phyloP scores from a whole-genome alignment of 257 asterid genomes.

The Echites panduratus region DNA sequence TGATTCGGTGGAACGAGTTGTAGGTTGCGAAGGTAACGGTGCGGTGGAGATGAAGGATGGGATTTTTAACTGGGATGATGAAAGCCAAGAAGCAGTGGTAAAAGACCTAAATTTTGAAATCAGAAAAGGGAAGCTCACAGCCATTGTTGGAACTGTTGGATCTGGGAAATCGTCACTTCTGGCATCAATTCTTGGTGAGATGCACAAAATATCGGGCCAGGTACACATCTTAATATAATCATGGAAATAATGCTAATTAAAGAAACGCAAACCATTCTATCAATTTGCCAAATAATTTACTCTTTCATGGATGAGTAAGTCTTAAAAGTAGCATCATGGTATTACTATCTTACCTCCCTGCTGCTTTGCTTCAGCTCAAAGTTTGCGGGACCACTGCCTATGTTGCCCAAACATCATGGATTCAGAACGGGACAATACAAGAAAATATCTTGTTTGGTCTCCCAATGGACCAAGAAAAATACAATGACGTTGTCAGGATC shows the following conservation, averaged over 20 bases:
- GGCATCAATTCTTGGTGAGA: constrained; percentile 87
- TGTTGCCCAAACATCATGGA: constrained; percentile 96
- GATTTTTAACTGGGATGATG: constrained; percentile 84
- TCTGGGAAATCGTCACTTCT: constrained; percentile 91
- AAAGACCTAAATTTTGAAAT: constrained; percentile 47
- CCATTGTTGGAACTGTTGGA: constrained; percentile 93
- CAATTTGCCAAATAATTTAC: neutral
- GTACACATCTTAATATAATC: constrained; percentile 25
- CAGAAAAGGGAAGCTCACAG: constrained; percentile 69
- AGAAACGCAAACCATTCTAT: neutral
- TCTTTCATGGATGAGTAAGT: neutral
- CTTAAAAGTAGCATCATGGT: neutral
- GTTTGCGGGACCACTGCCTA: constrained; percentile 92
- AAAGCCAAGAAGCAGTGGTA: constrained; percentile 44
- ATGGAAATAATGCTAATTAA: neutral
- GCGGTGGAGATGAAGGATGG: constrained; percentile 72
- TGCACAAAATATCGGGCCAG: constrained; percentile 82
- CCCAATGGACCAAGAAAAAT: constrained; percentile 53
- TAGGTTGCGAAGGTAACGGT: constrained; percentile 45
- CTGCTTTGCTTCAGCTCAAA: constrained; percentile 40
- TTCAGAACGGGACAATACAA: constrained; percentile 88
- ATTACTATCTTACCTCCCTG: neutral
- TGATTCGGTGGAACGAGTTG: constrained; percentile 60
- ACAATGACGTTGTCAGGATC: constrained; percentile 64
- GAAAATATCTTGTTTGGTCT: constrained; percentile 72